Conservation (phyloP, 164 flowering plant species). For the Dillenia turbinata region DNA sequence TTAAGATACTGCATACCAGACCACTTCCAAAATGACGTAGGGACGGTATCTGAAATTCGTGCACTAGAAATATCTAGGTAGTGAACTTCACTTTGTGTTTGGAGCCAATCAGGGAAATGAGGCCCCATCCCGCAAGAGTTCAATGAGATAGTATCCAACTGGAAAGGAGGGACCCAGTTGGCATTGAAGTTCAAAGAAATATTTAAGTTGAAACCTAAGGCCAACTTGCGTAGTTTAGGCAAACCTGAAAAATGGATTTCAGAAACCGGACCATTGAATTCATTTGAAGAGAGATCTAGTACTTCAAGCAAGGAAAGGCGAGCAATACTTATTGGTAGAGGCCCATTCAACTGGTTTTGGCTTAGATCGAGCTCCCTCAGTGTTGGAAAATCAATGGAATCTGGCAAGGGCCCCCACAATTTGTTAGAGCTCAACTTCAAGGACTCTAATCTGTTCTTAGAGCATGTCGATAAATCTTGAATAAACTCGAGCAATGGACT, state of each 20-base stretch:
- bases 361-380: neutral
- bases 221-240: too few relatives aligned
- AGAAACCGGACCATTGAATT: slow-evolving; percentile 2
- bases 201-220: too few relatives aligned
- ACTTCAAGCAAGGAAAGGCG: neutral
- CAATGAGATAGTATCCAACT: neutral
- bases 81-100: slow-evolving; percentile 15
- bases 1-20: neutral
- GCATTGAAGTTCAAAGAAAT: slow-evolving; percentile 3
- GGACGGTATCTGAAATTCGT: slow-evolving; percentile 16
- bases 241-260: neutral
- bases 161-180: slow-evolving; percentile 23
- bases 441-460: too few relatives aligned
- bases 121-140: slow-evolving; percentile 17
- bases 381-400: too few relatives aligned
- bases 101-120: slow-evolving; percentile 20
- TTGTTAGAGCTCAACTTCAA: too few relatives aligned
- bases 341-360: neutral
- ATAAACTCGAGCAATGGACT: too few relatives aligned
- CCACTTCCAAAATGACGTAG: slow-evolving; percentile 19
- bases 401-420: too few relatives aligned
- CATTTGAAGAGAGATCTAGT: slow-evolving; percentile 6
- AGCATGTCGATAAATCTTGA: too few relatives aligned
- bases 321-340: slow-evolving; percentile 5
- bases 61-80: slow-evolving; percentile 6